A percentile compares a stretch with the other conserved stretches of the same genome.
These are phyloP conservation scores for Daldinia sp. DNA, from an alignment of 2,329 filamentous ascomycete species.

Conservation along the genomic window DNA sequence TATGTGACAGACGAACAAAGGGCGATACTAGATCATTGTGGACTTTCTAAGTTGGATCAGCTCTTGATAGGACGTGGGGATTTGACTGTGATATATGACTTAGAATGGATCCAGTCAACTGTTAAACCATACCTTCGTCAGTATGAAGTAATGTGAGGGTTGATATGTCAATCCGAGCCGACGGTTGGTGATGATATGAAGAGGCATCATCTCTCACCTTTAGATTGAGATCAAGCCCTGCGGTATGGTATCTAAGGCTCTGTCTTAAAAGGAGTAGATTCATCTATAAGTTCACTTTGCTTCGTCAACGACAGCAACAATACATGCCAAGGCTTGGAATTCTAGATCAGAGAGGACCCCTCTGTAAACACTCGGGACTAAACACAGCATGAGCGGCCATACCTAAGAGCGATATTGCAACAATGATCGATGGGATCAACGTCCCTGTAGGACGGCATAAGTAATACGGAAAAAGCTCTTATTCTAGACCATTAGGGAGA, in stretches of 20 bases:
- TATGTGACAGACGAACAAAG: constrained; percentile 22
- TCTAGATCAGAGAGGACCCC: no score
- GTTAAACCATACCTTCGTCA: neutral
- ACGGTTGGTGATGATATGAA: neutral
- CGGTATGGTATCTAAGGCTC: neutral
- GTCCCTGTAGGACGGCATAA: neutral
- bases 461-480: neutral
- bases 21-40: constrained; percentile 34
- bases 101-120: constrained; percentile 1
- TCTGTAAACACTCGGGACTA: neutral
- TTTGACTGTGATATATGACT: constrained; percentile 10
- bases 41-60: constrained; percentile 26
- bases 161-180: neutral
- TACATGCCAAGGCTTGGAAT: neutral
- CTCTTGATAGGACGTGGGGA: constrained; percentile 10
- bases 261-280: neutral
- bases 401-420: neutral
- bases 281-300: neutral
- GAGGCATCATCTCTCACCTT: neutral
- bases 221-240: neutral
- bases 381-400: neutral
- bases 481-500: neutral
- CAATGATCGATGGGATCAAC: neutral
- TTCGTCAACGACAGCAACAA: neutral
- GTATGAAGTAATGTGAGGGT: neutral